phyloP scores from a whole-genome alignment of 2,329 filamentous ascomycete species.

The Diaporthe nobilis region DNA sequence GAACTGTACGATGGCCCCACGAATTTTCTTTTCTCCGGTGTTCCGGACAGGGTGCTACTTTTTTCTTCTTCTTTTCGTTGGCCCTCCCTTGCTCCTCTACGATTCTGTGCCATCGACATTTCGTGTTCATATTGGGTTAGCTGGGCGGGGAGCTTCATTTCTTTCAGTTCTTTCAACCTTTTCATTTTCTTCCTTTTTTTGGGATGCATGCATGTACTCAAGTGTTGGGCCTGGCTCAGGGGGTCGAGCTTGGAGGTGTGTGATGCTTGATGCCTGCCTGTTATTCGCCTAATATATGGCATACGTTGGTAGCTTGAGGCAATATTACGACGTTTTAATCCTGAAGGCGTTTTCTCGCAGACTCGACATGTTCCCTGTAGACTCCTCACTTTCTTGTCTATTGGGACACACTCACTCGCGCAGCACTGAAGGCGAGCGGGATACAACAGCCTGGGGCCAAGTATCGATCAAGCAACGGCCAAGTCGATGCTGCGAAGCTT shows the following conservation, averaged over 20 bases:
- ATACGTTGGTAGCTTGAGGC: neutral
- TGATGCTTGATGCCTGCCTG: neutral
- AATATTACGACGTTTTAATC: neutral
- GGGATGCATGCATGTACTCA: conserved; percentile 5
- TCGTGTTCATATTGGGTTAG: neutral
- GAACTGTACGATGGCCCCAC: neutral
- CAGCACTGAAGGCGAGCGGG: neutral
- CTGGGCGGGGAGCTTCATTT: neutral
- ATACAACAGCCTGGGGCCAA: neutral
- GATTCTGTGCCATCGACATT: neutral
- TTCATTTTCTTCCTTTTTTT: neutral
- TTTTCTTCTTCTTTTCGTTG: neutral
- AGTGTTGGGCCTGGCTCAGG: neutral
- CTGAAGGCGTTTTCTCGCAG: neutral
- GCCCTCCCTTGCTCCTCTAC: neutral
- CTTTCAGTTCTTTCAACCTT: neutral
- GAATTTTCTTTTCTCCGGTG: neutral
- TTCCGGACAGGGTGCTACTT: neutral
- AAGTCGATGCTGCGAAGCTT: conserved; percentile 4
- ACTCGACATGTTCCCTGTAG: too few relatives aligned
- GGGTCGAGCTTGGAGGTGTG: neutral
- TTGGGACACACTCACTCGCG: neutral
- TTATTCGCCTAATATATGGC: neutral
- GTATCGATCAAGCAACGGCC: conserved; percentile 1
- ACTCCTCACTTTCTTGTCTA: neutral